Evolutionary conservation across 352 stramenopile genomes (phyloP).

Genomic region (Phytophthora europaea): DNA sequence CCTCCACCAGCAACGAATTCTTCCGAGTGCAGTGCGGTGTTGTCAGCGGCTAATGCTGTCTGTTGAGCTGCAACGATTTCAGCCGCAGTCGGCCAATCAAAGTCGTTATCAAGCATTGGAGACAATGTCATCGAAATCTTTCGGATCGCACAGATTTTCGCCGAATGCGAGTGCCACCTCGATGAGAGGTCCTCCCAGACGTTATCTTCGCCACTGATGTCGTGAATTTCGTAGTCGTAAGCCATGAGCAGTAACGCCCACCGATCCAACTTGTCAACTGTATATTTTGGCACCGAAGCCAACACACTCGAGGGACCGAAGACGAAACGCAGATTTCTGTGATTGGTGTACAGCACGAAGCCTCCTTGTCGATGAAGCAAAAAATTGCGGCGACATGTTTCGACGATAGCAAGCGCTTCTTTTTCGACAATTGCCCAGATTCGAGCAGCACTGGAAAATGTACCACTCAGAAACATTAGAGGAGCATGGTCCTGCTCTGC

Average conservation of each 20-base stretch:
- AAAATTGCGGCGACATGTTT: neutral
- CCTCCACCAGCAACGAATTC: no score
- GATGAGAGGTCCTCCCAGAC: no score
- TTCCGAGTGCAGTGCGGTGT: no score
- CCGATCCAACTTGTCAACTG: neutral
- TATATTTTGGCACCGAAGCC: neutral
- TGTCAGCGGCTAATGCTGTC: no score
- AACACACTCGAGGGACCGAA: slow-evolving; percentile 4
- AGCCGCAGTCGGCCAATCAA: neutral
- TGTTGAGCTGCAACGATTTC: neutral
- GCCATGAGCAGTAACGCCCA: neutral
- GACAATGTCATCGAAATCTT: neutral
- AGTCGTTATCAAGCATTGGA: neutral
- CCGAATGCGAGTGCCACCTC: no score
- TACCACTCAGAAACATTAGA: slow-evolving; percentile 7
- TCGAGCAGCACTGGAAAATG: slow-evolving; percentile 1
- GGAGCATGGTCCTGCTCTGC: neutral
- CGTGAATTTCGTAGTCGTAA: no score
- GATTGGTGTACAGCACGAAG: neutral
- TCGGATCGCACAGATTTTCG: no score
- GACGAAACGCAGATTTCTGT: neutral
- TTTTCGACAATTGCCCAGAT: slow-evolving; percentile 3
- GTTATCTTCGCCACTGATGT: no score
- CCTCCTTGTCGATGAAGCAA: neutral
- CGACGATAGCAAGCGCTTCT: slow-evolving; percentile 5